These are phyloP conservation scores for Tillandsia leiboldiana DNA, from an alignment of 176 grass and related monocot genomes.

Conservation along the genomic window DNA sequence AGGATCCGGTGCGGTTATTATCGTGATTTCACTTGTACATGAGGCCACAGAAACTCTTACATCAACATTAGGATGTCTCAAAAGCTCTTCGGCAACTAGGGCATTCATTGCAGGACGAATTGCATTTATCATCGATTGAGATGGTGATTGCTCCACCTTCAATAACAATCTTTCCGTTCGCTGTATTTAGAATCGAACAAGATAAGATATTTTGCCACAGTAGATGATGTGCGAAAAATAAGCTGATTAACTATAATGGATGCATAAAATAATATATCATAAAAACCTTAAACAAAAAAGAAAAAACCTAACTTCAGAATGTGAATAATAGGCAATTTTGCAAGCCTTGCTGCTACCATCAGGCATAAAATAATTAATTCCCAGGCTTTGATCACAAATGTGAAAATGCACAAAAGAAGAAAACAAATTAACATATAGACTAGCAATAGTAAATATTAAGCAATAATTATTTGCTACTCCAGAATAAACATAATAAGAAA, in stretches of 20 bases:
- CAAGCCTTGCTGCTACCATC: too few relatives aligned
- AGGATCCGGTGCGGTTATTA: slow-evolving; percentile 67
- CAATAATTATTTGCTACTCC: too few relatives aligned
- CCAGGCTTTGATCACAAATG: too few relatives aligned
- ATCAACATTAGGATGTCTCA: slow-evolving; percentile 37
- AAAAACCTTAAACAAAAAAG: neutral
- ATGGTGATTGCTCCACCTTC: slow-evolving; percentile 55
- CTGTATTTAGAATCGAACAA: slow-evolving; percentile 24
- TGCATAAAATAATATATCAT: neutral
- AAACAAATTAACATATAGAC: too few relatives aligned
- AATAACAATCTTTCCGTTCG: slow-evolving; percentile 43
- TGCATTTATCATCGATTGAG: slow-evolving; percentile 20
- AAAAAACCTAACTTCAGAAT: too few relatives aligned
- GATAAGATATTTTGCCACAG: neutral
- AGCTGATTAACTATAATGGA: too few relatives aligned
- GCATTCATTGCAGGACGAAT: slow-evolving; percentile 43
- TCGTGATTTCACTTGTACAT: slow-evolving; percentile 73
- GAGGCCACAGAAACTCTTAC: slow-evolving; percentile 53
- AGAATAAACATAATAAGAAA: too few relatives aligned
- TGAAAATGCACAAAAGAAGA: too few relatives aligned
- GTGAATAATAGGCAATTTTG: too few relatives aligned
- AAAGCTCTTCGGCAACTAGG: slow-evolving; percentile 36
- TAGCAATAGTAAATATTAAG: too few relatives aligned
- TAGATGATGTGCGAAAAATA: too few relatives aligned
- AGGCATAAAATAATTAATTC: too few relatives aligned